Evolutionary conservation across 139 green algal genomes (phyloP), one percentile per base, ranked within the genome.

Genomic region (Nannochloris sp.): DNA sequence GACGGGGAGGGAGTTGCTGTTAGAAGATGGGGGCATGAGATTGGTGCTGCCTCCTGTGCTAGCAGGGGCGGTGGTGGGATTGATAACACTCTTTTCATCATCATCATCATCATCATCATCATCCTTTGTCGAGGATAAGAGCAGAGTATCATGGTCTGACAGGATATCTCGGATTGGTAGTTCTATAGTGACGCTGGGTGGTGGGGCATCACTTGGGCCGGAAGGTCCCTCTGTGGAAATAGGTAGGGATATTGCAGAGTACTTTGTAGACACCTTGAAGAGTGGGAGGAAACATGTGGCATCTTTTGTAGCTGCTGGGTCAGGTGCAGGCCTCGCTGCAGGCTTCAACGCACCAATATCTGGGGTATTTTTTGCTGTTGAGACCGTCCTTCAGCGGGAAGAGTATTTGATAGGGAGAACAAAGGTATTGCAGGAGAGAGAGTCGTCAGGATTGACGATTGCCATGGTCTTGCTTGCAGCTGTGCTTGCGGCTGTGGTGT

Each of bases 211-310:
- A 2, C 71, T 98, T 40, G 92, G 92, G 0, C 92, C 92, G 0
- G 92, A 97, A 68, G 92, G 89, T 1, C 91, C 92, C 49, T 82
- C 62, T 48, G 92, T 97, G n/a, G 92, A 98, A 66, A 88, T 98
- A 26, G 92, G 92, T 2, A 79, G 78, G 51, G 80, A 81, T 62
- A 77, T 84, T 14, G 90, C 87, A 2, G 69, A 72, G 0, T 78
- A 76, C 8, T 40, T 95, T 14, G 73, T 73, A 1, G 73, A 68
- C 6, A 69, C 81, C 40, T 71, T 87, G 49, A 75, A 84, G 31
- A 81, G 60, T 73, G 14, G 14, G 6, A 68, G 75, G 33, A 70
- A 68, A 1, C 71, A 83, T 56, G 80, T 90, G 67, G 53, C 77
- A 8, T 56, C 78, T 1, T 77, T 97, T 1, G 37, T 96, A 2